These are phyloP conservation scores for Saccharomyces pastorianus DNA, from an alignment of 1,139 yeast species.

Conservation along the genomic window DNA sequence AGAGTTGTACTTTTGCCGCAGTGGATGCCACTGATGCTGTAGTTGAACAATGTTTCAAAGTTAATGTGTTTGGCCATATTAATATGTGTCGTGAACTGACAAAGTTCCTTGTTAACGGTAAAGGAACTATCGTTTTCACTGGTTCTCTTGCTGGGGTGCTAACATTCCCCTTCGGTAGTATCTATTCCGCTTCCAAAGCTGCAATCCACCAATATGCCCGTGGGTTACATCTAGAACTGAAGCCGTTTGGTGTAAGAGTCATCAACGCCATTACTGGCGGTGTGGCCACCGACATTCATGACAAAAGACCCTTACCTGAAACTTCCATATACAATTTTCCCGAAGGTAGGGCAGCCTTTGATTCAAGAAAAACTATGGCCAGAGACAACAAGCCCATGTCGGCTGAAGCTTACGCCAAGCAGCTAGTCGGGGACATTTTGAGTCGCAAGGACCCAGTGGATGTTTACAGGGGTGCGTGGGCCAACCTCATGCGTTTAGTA, in stretches of 20 bases:
- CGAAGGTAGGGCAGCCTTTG: conserved; percentile 43
- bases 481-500: conserved; percentile 35
- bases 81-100: conserved; percentile 54
- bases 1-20: conserved; percentile 65
- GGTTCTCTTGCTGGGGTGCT: conserved; percentile 63
- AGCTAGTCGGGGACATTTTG: conserved; percentile 45
- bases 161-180: conserved; percentile 64
- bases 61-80: conserved; percentile 64
- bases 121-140: conserved; percentile 67
- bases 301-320: conserved; percentile 47
- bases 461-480: conserved; percentile 50
- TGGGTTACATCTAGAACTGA: conserved; percentile 55
- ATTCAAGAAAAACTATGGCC: conserved; percentile 53
- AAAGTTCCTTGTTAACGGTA: conserved; percentile 51
- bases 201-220: conserved; percentile 68
- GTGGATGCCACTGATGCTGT: conserved; percentile 55
- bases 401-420: conserved; percentile 47
- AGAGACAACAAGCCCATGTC: conserved; percentile 50
- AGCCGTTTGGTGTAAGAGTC: conserved; percentile 66
- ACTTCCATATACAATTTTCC: conserved; percentile 48
- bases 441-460: conserved; percentile 37
- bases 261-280: conserved; percentile 65
- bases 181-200: conserved; percentile 67
- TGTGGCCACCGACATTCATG: conserved; percentile 55
- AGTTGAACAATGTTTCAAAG: conserved; percentile 49